Evolutionary conservation across 2,329 filamentous ascomycete species (phyloP), one percentile per base, ranked within the genome.

Genomic region (Phoma sp.): DNA sequence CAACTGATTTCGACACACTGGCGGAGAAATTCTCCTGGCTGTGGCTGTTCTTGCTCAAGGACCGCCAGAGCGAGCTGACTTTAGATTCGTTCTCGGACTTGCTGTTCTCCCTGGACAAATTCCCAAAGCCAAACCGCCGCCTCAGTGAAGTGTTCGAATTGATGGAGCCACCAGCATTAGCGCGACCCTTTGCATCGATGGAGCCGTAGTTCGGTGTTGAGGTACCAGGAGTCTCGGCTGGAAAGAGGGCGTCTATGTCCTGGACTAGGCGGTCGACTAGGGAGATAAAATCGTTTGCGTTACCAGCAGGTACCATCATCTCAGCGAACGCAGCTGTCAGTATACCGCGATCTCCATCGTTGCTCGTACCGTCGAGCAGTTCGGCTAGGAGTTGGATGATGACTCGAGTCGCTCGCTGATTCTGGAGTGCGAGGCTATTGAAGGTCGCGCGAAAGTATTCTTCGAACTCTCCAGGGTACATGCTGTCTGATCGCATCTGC

Each of bases 281-380:
- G 51, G 94, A 95, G 64, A 97, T 93, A 71, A 94, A 95, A 60
- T 92, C 85, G 55, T 91, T 87, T 1, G 92, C 87, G 57, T 88
- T 86, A 6, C 88, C 89, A 54, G 92, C 88, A 4, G 87, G 84
- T 2, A 95, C 89, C 6, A 98, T 80, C 45, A 97, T 82, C 71
- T 97, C 92, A 0, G 92, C 88, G 78, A 98, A 97, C 1, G 92
- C 90, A 39, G 91, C 86, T 0, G 92, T 97, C 64, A 98, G 77
- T 21, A 91, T 90, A 43, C 94, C 94, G 43, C 93, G 85, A 71
- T 97, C 94, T 29, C 92, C 90, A 70, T 97, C 94, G 67, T 96
- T 96, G 45, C 88, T 88, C 63, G 92, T 96, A 2, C 91, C 92
- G 61, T 96, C 92, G 6, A 97, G 84, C 27, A 98, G 80, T 69